Conservation (phyloP, 2,329 filamentous ascomycete species). For the Orbilia quercus region DNA sequence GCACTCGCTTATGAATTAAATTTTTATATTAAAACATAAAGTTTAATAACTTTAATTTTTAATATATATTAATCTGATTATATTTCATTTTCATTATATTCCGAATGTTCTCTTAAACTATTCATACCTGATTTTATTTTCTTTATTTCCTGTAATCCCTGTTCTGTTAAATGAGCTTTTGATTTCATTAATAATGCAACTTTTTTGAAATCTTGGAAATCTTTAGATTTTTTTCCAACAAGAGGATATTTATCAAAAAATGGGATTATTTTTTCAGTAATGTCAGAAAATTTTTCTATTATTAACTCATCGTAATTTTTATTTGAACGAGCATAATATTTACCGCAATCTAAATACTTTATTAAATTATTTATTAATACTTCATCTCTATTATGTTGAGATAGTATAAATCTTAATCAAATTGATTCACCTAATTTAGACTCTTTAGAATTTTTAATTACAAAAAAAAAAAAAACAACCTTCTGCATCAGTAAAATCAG, state of each 20-base stretch:
- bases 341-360: conserved; percentile 39
- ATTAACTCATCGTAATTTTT: conserved; percentile 16
- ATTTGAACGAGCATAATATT: conserved; percentile 27
- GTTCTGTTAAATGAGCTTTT: conserved; percentile 29
- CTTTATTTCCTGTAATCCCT: conserved; percentile 47
- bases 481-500: conserved; percentile 21
- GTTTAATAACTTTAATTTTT: conserved; percentile 21
- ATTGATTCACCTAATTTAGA: conserved; percentile 42
- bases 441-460: conserved; percentile 20
- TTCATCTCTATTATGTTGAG: conserved; percentile 39
- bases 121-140: conserved; percentile 46
- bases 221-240: conserved; percentile 22
- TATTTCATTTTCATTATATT: conserved; percentile 1
- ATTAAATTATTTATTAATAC: conserved; percentile 38
- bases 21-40: conserved; percentile 20
- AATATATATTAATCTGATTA: conserved; percentile 12
- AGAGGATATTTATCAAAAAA: conserved; percentile 35
- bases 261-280: conserved; percentile 38
- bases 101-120: conserved; percentile 36
- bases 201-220: conserved; percentile 31
- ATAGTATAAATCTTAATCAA: conserved; percentile 31
- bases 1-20: conserved; percentile 19
- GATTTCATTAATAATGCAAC: conserved; percentile 39
- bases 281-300: conserved; percentile 40
- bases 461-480: conserved; percentile 17